A percentile compares a stretch with the other conserved stretches of the same genome.
Evolutionary conservation across 2,329 filamentous ascomycete genomes (phyloP).

Genomic region (Byssoonygena ceratinophila): DNA sequence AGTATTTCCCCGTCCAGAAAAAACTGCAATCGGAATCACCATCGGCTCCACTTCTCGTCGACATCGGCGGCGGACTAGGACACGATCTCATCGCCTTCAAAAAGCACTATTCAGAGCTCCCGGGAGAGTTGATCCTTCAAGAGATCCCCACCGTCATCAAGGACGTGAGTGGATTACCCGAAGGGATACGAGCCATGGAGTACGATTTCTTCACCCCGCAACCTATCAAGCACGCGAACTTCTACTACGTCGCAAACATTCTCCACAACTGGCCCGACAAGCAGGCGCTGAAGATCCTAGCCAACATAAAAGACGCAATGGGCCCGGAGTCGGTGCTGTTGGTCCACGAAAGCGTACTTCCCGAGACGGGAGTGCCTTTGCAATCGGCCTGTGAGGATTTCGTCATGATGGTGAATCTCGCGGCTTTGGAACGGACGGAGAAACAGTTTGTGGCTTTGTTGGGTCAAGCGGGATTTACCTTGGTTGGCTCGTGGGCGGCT

Average conservation of each 20-base stretch:
- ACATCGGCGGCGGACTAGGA: conserved; percentile 36
- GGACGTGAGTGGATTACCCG: conserved; percentile 1
- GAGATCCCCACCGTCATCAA: conserved; percentile 37
- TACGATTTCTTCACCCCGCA: conserved; percentile 9
- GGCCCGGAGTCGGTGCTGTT: conserved; percentile 29
- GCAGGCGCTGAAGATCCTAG: conserved; percentile 25
- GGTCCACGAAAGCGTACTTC: conserved; percentile 30
- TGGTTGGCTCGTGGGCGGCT: conserved; percentile 26
- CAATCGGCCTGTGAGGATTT: conserved; percentile 25
- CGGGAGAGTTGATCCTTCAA: conserved; percentile 40
- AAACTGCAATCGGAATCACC: conserved; percentile 1
- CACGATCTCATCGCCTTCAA: conserved; percentile 34
- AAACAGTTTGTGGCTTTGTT: conserved; percentile 27
- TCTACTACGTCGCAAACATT: conserved; percentile 27
- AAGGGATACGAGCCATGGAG: neutral
- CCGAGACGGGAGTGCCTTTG: neutral
- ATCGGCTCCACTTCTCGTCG: conserved; percentile 26
- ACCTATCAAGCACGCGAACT: conserved; percentile 19
- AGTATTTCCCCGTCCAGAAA: conserved; percentile 17
- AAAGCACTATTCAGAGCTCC: conserved; percentile 27
- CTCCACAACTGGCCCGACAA: conserved; percentile 31
- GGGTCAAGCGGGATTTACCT: conserved; percentile 24
- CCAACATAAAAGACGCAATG: conserved; percentile 19
- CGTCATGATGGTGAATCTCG: conserved; percentile 30
- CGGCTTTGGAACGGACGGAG: conserved; percentile 29